Evolutionary conservation across 169 alveolate genomes (phyloP).

Genomic region (Eimeria praecox): DNA sequence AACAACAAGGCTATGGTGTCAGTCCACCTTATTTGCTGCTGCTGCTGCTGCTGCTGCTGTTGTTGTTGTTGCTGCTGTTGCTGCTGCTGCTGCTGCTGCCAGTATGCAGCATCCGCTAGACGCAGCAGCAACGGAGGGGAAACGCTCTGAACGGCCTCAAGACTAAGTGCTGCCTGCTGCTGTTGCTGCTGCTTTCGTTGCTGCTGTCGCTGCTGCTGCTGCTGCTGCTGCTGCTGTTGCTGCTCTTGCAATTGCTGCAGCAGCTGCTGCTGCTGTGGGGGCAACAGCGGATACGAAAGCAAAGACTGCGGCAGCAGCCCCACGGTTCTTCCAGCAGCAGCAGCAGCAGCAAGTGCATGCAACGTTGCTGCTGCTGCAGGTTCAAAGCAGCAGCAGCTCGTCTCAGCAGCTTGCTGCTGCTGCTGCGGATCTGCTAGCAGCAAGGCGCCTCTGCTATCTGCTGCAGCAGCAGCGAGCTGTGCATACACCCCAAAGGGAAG

Average conservation of each 20-base stretch:
- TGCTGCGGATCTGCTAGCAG: conserved; percentile 3
- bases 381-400: conserved; percentile 11
- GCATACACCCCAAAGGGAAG: conserved; percentile 58
- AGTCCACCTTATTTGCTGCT: conserved; percentile 39
- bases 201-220: conserved; percentile 40
- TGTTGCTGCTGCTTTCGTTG: neutral
- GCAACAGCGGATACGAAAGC: neutral
- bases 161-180: conserved; percentile 7
- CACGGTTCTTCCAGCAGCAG: neutral
- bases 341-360: conserved; percentile 63
- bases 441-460: conserved; percentile 5
- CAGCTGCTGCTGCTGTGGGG: conserved; percentile 8
- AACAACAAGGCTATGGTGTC: conserved; percentile 32
- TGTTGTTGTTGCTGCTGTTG: conserved; percentile 47
- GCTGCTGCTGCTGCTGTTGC: conserved; percentile 35
- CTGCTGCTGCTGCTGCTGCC: conserved; percentile 51
- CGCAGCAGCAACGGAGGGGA: conserved; percentile 22
- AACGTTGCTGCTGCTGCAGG: conserved; percentile 38
- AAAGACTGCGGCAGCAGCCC: conserved; percentile 28
- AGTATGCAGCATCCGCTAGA: conserved; percentile 28
- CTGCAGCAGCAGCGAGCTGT: conserved; percentile 45
- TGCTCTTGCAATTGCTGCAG: too few species aligned
- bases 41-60: conserved; percentile 43
- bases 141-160: neutral
- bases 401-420: conserved; percentile 27